Base-by-base conservation (phyloP, 2,329 filamentous ascomycete genomes). In the Claviceps capensis region DNA sequence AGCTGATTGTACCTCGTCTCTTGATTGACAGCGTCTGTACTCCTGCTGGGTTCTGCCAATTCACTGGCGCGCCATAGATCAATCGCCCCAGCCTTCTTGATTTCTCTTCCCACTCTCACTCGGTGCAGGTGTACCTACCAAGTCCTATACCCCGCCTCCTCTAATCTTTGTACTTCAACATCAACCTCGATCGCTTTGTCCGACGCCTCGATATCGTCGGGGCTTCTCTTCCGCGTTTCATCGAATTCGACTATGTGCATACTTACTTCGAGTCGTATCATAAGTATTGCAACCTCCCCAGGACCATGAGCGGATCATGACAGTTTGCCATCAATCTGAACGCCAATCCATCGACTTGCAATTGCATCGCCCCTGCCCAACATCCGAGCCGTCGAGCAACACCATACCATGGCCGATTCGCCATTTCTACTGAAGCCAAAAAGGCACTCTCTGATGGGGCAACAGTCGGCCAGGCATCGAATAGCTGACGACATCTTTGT, bases 401-500 rank as follows among this genome's bases (percentile, higher is more conserved):
- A 34, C 30, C 30, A 55, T 41, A 62, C 53, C 49, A 69, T 70
- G 65, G 64, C 57, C 57, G 66, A 70, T 52, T 57, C 62, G 48
- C 61, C 62, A 13, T 58, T 62, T 50, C 58, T 67, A 38, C 56
- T 63, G 50, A 62, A 61, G 63, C 64, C 66, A 48, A 59, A 61
- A 59, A 60, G 67, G 60, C 63, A 65, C 53, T 58, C 62, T 52
- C 59, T 63, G 52, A 58, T 63, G 43, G 53, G 54, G 54, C 56
- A 59, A 53, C 74, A 75, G 8, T 73, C 75, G 22, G 66, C 72
- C n/a, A 72, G 71, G 55, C 69, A 69, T 50, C 70, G 68, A 51
- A 66, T 63, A 34, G 62, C 67, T 48, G 79, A 84, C 61, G 79
- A 83, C 57, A 71, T 86, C 40, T 72, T 86, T 53, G 69, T 75